Evolutionary conservation across 2,329 filamentous ascomycete genomes (phyloP).

Genomic region (Ophiocordyceps australis): DNA sequence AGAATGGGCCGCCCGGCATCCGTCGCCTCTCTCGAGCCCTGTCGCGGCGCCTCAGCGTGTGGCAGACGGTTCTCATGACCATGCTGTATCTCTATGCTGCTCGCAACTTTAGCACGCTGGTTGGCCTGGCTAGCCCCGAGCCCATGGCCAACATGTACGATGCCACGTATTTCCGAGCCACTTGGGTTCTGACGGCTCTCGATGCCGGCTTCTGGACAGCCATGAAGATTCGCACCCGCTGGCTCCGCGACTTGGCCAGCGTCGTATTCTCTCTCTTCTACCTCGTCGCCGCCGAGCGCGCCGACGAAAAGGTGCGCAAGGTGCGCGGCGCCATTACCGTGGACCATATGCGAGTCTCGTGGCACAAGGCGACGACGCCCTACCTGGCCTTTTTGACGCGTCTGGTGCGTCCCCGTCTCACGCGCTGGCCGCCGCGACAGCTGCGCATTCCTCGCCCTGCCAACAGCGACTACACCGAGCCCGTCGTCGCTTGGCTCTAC

Average conservation of each 20-base stretch:
- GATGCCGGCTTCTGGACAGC: slow-evolving; percentile 98
- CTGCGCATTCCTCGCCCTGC: slow-evolving; percentile 70
- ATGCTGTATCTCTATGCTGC: slow-evolving; percentile 82
- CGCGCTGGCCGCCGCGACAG: slow-evolving; percentile 62
- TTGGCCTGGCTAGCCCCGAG: slow-evolving; percentile 82
- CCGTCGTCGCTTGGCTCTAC: slow-evolving; percentile 78
- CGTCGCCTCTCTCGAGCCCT: slow-evolving; percentile 54
- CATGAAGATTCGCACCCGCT: slow-evolving; percentile 70
- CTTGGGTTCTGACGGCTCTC: slow-evolving; percentile 86
- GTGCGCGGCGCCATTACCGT: slow-evolving; percentile 74
- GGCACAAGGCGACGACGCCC: slow-evolving; percentile 87
- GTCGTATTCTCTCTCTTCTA: slow-evolving; percentile 82
- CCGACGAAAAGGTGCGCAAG: slow-evolving; percentile 90
- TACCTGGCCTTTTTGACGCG: slow-evolving; percentile 59
- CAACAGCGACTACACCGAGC: slow-evolving; percentile 67
- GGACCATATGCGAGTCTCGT: slow-evolving; percentile 79
- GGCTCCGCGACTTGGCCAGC: slow-evolving; percentile 66
- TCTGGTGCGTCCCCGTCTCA: slow-evolving; percentile 61
- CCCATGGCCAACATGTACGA: slow-evolving; percentile 90
- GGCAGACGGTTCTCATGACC: slow-evolving; percentile 77
- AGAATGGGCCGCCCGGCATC: slow-evolving; percentile 69
- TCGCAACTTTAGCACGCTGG: slow-evolving; percentile 83
- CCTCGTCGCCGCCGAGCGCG: slow-evolving; percentile 77
- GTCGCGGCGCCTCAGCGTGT: slow-evolving; percentile 57
- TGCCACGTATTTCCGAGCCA: slow-evolving; percentile 81